Conservation (phyloP, 805 yeast species). For the Metschnikowia anglica region DNA sequence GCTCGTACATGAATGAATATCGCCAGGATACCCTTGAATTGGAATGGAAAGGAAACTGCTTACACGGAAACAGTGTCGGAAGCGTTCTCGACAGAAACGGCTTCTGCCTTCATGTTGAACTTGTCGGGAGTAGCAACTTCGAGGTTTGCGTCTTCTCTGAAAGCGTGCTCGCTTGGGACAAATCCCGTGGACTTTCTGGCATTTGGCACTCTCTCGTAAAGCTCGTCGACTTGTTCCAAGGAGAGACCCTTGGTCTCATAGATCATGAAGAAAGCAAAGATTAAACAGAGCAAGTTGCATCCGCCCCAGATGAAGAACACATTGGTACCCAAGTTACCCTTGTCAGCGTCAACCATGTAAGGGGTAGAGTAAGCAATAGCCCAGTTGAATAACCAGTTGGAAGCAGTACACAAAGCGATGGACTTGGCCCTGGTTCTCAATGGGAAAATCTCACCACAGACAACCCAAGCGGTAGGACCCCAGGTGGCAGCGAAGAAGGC, state of each 20-base stretch:
- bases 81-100: constrained; percentile 28
- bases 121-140: constrained; percentile 11
- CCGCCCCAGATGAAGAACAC: constrained; percentile 47
- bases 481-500: constrained; percentile 44
- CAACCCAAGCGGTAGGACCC: constrained; percentile 44
- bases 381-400: constrained; percentile 46
- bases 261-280: constrained; percentile 35
- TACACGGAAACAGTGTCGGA: constrained; percentile 25
- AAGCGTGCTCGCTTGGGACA: constrained; percentile 37
- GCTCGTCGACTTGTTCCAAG: constrained; percentile 43
- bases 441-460: constrained; percentile 38
- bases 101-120: constrained; percentile 25
- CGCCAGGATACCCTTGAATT: constrained; percentile 4
- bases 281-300: constrained; percentile 33
- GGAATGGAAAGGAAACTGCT: not conserved
- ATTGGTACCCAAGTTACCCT: constrained; percentile 40
- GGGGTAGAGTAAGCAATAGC: constrained; percentile 43
- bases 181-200: constrained; percentile 37
- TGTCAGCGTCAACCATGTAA: constrained; percentile 41
- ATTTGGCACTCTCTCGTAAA: constrained; percentile 32
- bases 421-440: constrained; percentile 42
- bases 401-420: constrained; percentile 40
- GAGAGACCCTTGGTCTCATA: constrained; percentile 44
- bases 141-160: constrained; percentile 27
- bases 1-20: constrained; percentile 5